Evolutionary conservation across 2,329 filamentous ascomycete genomes (phyloP), one percentile per base, ranked within the genome.

Genomic region (Colletotrichum plurivorum): DNA sequence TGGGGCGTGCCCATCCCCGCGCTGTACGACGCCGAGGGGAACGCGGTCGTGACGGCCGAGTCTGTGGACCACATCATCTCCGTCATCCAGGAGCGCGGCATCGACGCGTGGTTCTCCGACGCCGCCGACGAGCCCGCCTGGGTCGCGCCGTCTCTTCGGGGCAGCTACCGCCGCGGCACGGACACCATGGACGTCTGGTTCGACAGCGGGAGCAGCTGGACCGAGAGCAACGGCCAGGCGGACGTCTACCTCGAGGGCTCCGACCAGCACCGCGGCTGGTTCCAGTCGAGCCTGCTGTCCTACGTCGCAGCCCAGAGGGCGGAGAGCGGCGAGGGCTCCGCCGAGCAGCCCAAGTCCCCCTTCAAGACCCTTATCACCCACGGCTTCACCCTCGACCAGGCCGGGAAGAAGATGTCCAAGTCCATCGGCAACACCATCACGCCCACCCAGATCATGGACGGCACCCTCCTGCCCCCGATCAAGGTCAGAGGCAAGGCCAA

Each of bases 111-210:
- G 96, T 99, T 96, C 90, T 93, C 93, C 0, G 95, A 98, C 77
- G 84, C 88, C 15, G 83, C 86, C 2, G 88, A 95, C 70, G 94
- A 98, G 60, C 82, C 87, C 25, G 89, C 88, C 0, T 99, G 95
- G 95, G 85, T 97, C 39, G 89, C 91, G 2, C 80, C 88, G 6
- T 87, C 88, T 10, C 83, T 97, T 2, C 82, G 85, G 15, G 84
- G 84, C 9, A 77, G 82, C 5, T 96, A 92, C 76, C 84, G 88
- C 55, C 92, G 96, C 71, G 95, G 95, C 15, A 93, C 86, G 51
- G 96, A 99, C 76, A 99, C 96, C 0, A 99, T 99, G 96, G 96
- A 99, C 79, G 96, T 99, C 10, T 99, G 96, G 96, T 99, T 99
- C 74, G 96, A 99, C 79, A 98, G 96, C 73, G 96, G 96, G 6